These are phyloP conservation scores for Thinopyrum elongatum DNA, from an alignment of 176 grass and related monocot genomes.

Conservation along the genomic window DNA sequence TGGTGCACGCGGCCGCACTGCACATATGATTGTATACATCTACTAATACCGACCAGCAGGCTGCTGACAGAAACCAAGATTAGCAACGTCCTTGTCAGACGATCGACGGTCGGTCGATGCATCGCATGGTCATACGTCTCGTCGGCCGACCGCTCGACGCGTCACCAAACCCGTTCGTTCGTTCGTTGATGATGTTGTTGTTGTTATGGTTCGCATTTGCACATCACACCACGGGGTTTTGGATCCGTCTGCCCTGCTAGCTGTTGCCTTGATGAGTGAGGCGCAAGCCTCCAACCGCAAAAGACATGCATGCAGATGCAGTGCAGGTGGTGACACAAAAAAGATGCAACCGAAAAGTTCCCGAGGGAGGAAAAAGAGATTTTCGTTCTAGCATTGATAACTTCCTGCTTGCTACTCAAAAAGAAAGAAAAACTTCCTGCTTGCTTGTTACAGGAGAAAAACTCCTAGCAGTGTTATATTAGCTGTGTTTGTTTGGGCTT, in stretches of 20 bases:
- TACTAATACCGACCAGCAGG: neutral
- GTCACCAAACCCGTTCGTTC: neutral
- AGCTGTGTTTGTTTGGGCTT: no score
- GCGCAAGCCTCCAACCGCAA: conserved; percentile 1
- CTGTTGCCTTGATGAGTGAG: neutral
- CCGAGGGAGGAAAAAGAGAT: no score
- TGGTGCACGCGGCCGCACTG: neutral
- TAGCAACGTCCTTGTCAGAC: neutral
- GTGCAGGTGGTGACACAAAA: neutral
- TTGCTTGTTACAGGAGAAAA: no score
- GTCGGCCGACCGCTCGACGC: neutral
- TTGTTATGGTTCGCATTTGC: neutral
- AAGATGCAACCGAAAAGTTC: neutral
- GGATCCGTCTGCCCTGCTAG: neutral
- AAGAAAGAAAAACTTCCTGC: no score
- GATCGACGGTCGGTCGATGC: neutral
- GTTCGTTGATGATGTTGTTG: neutral
- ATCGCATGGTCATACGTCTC: neutral
- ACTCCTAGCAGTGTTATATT: no score
- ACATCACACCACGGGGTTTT: neutral
- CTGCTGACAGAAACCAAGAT: neutral
- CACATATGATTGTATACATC: neutral
- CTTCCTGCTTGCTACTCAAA: no score
- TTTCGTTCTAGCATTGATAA: no score
- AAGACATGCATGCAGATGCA: neutral